phyloP scores from a whole-genome alignment of 1,284 basidiomycete genomes.

The Melampsora americana region DNA sequence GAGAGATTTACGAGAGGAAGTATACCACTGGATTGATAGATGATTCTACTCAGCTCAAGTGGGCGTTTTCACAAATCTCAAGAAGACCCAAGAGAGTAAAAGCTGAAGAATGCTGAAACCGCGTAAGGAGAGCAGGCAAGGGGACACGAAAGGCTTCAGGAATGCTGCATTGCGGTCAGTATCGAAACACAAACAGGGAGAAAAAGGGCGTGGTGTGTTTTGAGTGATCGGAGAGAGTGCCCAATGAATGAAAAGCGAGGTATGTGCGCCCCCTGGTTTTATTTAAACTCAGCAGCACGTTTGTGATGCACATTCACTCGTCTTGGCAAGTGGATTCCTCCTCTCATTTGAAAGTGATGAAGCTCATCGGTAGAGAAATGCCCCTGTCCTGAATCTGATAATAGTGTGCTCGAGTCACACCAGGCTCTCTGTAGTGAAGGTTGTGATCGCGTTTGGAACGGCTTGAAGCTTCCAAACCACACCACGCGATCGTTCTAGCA shows the following conservation, averaged over 20 bases:
- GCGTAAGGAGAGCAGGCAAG: slow-evolving; percentile 5
- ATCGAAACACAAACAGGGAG: neutral
- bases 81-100: slow-evolving; percentile 8
- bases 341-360: no score
- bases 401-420: no score
- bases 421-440: no score
- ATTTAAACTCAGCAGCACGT: no score
- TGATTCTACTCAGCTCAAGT: neutral
- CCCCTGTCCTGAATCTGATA: no score
- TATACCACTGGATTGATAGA: neutral
- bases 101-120: neutral
- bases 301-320: no score
- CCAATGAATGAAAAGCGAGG: neutral
- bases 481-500: no score
- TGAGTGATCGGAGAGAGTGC: neutral
- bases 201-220: neutral
- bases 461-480: no score
- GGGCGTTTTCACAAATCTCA: neutral
- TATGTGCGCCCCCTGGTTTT: slow-evolving; percentile 1
- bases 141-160: neutral
- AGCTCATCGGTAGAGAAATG: no score
- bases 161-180: no score
- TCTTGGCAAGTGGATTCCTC: no score
- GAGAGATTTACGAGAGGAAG: neutral
- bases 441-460: no score